Conservation (phyloP, 2,329 filamentous ascomycete species). For the Venturia nashicola region DNA sequence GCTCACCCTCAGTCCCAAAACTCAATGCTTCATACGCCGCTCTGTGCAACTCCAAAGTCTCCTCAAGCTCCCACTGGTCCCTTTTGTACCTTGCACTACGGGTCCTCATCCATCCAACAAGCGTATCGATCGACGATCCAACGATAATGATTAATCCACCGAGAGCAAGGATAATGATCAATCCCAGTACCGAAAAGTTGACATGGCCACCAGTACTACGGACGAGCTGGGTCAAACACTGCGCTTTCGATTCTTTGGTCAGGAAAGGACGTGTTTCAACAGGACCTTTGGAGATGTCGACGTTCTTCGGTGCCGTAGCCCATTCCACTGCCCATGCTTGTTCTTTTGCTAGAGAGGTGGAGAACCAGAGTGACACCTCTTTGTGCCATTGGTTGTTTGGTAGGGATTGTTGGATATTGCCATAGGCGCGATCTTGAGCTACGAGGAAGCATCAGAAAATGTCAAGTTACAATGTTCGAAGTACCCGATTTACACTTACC, state of each 20-base stretch:
- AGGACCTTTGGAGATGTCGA: not conserved
- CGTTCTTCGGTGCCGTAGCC: not conserved
- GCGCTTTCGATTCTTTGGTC: not conserved
- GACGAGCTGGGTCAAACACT: not conserved
- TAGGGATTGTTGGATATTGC: not conserved
- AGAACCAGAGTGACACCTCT: not conserved
- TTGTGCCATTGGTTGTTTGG: not conserved
- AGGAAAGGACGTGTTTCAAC: not conserved
- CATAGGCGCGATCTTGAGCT: too few relatives aligned
- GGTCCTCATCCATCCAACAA: not conserved
- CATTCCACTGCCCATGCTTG: not conserved
- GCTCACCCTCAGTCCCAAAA: not conserved
- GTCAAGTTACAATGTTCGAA: too few relatives aligned
- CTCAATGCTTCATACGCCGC: not conserved
- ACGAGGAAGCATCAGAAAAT: too few relatives aligned
- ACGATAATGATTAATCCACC: not conserved
- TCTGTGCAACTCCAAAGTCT: not conserved
- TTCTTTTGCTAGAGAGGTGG: not conserved
- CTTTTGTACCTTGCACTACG: not conserved
- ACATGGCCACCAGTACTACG: not conserved
- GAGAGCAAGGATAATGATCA: not conserved
- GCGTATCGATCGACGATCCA: not conserved
- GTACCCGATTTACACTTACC: not conserved
- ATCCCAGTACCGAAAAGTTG: not conserved
- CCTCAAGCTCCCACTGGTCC: not conserved